Evolutionary conservation across 176 grass and related monocot species (phyloP).

Genomic region (Musa itinerans): DNA sequence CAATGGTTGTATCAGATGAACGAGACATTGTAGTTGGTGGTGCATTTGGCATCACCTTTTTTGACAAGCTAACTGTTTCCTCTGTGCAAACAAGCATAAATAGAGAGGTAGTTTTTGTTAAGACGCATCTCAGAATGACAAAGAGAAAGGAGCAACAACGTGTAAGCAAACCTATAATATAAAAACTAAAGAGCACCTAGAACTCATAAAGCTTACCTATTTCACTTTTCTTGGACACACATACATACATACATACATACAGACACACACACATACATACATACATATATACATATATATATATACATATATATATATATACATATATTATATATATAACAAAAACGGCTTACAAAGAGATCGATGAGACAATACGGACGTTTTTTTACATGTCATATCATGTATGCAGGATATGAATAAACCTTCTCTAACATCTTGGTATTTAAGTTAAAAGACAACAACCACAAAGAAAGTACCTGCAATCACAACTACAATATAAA

Average conservation of each 20-base stretch:
- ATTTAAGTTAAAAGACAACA: neutral
- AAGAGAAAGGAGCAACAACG: no score
- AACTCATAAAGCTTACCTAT: neutral
- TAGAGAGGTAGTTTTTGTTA: neutral
- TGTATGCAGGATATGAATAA: no score
- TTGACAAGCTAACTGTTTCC: neutral
- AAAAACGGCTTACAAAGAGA: neutral
- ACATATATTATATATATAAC: neutral
- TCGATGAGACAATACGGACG: no score
- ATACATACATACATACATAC: no score
- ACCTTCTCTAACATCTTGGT: no score
- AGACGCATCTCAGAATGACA: neutral
- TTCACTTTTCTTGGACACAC: neutral
- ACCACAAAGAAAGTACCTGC: neutral
- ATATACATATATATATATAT: no score
- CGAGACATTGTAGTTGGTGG: neutral
- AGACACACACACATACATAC: no score
- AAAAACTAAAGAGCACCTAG: neutral
- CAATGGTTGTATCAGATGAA: constrained; percentile 11
- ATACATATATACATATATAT: no score
- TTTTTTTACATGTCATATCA: no score
- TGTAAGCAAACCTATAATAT: neutral
- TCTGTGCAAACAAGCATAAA: neutral
- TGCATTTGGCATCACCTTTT: neutral
- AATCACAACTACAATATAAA: neutral